A percentile compares a stretch with the other conserved stretches of the same genome.
These are phyloP conservation scores for Aspergillus hancockii DNA, from an alignment of 495 filamentous ascomycete species.

Conservation along the genomic window DNA sequence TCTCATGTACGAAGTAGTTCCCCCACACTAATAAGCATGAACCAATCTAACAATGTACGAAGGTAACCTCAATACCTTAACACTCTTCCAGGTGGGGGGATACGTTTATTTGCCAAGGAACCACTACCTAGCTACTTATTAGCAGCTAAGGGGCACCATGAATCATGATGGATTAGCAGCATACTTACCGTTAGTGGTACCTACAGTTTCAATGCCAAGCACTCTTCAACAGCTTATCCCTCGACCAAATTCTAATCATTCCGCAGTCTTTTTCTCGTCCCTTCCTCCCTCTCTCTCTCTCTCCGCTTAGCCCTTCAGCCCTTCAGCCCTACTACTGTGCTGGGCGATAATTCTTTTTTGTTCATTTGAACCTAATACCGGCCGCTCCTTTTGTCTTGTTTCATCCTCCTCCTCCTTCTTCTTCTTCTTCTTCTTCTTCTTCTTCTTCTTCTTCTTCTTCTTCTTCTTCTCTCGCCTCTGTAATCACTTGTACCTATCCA, in stretches of 20 bases:
- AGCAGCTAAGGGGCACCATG: no score
- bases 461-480: not conserved
- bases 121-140: not conserved
- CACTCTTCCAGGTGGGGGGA: no score
- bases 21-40: no score
- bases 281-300: not conserved
- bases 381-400: constrained; percentile 5
- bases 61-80: not conserved
- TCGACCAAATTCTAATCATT: not conserved
- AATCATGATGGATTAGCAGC: no score
- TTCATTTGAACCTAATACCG: not conserved
- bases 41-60: no score
- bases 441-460: not conserved
- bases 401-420: not conserved
- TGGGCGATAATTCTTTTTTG: not conserved
- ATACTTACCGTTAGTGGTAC: no score
- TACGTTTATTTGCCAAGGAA: not conserved
- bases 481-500: not conserved
- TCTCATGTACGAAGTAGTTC: no score
- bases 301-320: constrained; percentile 11
- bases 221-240: not conserved
- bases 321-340: constrained; percentile 14
- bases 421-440: not conserved
- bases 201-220: not conserved
- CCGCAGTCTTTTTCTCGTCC: not conserved